Base-by-base conservation (phyloP, 371 early-diverging fungal genomes). In the Mortierella sp. region DNA sequence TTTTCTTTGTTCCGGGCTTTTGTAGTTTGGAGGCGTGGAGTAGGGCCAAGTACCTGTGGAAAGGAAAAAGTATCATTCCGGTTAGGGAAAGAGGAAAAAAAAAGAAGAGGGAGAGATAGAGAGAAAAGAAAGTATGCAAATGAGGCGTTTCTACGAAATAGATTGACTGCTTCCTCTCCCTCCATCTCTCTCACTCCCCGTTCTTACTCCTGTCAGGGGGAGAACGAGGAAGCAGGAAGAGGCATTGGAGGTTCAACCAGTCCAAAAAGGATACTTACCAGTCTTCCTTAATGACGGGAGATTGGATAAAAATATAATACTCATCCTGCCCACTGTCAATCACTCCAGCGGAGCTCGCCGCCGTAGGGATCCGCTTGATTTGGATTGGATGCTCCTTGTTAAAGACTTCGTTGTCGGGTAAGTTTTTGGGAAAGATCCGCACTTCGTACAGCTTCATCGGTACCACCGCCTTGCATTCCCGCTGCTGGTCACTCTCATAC, bases 251-350 rank as follows among this genome's bases (percentile, higher is more conserved):
- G n/a, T n/a, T n/a, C 26, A 58, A 58, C 58, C 21, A 62, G 7
- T 26, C 21, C 51, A 62, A 52, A 60, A 2, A 25, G 37, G 45
- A 56, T 58, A n/a, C 66, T 57, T 90, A 95, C 97, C 97, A 97
- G 74, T 94, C 95, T 73, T 97, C 97, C 82, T 97, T 97, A 53
- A 95, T 94, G 9, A 86, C 87, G 18, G 90, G 87, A 6, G 81
- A 72, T 55, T 82, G 82, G 56, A 87, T 86, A 68, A 86, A 89
- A 56, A 91, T 80, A 72, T 84, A 91, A 62, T 86, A 88, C 25
- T 72, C 79, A 25, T 70, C 70, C 50, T 73, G 76, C 7, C 70
- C 74, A 69, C 65, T 81, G 62, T 70, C 68, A 19, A 60, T 29
- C 12, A 53, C 57, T 21, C 29, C 67, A 19, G 65, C 21, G 7